Evolutionary conservation across 1,139 yeast genomes (phyloP).

Genomic region (Wickerhamiella pararugosa): DNA sequence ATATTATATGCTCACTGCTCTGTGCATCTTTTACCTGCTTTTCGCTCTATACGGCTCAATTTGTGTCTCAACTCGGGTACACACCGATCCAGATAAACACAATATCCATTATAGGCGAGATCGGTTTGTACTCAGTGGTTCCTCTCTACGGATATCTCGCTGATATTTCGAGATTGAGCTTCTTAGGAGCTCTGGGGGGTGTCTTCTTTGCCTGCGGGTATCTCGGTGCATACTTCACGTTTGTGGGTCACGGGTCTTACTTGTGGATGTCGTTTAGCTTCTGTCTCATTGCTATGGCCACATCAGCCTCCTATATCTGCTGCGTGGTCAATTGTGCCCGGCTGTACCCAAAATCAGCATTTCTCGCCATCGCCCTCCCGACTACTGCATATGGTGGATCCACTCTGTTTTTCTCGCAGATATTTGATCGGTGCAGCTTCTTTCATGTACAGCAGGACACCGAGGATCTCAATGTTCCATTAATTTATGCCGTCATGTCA

Average conservation of each 20-base stretch:
- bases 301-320: conserved; percentile 66
- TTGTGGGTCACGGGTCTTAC: conserved; percentile 8
- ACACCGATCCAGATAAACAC: conserved; percentile 60
- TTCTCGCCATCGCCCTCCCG: conserved; percentile 76
- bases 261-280: conserved; percentile 24
- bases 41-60: conserved; percentile 60
- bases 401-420: conserved; percentile 38
- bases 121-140: conserved; percentile 75
- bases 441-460: conserved; percentile 20
- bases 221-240: conserved; percentile 30
- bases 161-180: conserved; percentile 71
- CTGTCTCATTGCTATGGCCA: conserved; percentile 61
- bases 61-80: conserved; percentile 44
- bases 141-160: conserved; percentile 75
- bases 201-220: conserved; percentile 64
- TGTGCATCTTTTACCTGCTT: conserved; percentile 74
- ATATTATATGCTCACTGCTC: conserved; percentile 35
- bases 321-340: conserved; percentile 73
- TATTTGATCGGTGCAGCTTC: conserved; percentile 16
- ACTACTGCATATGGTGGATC: conserved; percentile 78
- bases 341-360: conserved; percentile 56
- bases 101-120: conserved; percentile 57
- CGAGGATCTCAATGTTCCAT: conserved; percentile 12
- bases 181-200: conserved; percentile 49
- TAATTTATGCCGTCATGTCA: conserved; percentile 39